Conservation (phyloP, 805 yeast genomes). For the Brettanomyces sp. region DNA sequence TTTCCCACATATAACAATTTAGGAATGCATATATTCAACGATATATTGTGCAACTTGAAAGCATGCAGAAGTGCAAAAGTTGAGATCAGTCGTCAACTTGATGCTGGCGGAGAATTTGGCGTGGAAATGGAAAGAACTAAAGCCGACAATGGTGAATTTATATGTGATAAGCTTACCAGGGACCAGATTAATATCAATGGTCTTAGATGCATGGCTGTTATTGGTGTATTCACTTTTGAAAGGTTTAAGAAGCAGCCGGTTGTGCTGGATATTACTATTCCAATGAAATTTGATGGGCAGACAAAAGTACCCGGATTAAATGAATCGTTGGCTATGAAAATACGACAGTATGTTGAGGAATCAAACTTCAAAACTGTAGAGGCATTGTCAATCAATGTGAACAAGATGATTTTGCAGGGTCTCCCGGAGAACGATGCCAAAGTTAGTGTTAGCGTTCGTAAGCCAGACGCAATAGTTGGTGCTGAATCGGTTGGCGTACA, state of each 20-base stretch:
- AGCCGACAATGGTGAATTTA: background rate
- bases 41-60: conserved; percentile 12
- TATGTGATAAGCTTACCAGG: too few species aligned
- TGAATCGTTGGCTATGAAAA: conserved; percentile 26
- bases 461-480: conserved; percentile 80
- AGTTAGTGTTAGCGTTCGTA: conserved; percentile 56
- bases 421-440: conserved; percentile 4
- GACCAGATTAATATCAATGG: conserved; percentile 32
- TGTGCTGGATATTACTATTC: conserved; percentile 44
- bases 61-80: conserved; percentile 11
- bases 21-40: conserved; percentile 11
- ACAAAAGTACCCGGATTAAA: background rate
- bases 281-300: conserved; percentile 2
- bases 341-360: conserved; percentile 52
- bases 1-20: conserved; percentile 34
- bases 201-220: conserved; percentile 59
- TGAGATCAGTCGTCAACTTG: conserved; percentile 5
- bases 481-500: conserved; percentile 85
- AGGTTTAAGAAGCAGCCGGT: conserved; percentile 75
- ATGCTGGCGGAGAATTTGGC: background rate
- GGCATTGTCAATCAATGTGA: conserved; percentile 71
- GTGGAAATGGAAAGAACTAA: background rate
- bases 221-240: conserved; percentile 92
- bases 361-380: conserved; percentile 88
- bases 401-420: conserved; percentile 23